Percentiles rank a stretch among this genome's conserved stretches.
These are phyloP conservation scores for Endogone sp. DNA, from an alignment of 192 early-diverging fungal genomes.

Conservation along the genomic window DNA sequence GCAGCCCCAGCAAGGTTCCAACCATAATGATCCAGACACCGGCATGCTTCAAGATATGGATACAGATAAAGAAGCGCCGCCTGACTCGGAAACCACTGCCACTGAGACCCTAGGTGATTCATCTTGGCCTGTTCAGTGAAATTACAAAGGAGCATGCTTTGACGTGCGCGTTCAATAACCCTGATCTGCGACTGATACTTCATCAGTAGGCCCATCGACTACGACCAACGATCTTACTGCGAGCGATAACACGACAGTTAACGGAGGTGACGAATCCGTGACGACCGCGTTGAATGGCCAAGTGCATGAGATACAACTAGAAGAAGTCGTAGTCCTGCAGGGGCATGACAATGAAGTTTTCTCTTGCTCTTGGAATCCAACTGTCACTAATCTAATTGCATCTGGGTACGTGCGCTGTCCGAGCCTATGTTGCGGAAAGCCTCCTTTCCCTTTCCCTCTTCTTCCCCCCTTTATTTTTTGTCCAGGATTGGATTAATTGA, in stretches of 20 bases:
- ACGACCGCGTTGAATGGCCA: background rate
- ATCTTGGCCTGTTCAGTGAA: no score
- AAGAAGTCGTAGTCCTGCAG: constrained; percentile 50
- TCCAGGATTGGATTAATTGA: no score
- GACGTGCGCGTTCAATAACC: background rate
- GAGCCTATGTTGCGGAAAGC: background rate
- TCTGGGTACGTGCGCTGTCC: constrained; percentile 56
- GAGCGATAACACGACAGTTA: background rate
- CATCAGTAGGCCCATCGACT: background rate
- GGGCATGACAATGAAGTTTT: constrained; percentile 74
- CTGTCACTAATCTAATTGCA: constrained; percentile 61
- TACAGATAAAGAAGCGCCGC: constrained; percentile 29
- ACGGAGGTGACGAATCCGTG: background rate
- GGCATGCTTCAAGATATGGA: constrained; percentile 10
- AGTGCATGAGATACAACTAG: constrained; percentile 30
- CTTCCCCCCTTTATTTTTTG: no score
- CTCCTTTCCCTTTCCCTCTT: no score
- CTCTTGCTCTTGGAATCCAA: constrained; percentile 79
- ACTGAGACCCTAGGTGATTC: background rate
- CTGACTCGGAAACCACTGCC: constrained; percentile 22
- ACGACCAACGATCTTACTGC: background rate
- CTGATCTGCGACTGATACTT: background rate
- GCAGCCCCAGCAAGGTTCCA: background rate
- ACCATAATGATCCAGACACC: constrained; percentile 15
- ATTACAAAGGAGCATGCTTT: no score